Evolutionary conservation across 108 stramenopile species (phyloP), one percentile per base, ranked within the genome.

Genomic region (Nitzschia palea): DNA sequence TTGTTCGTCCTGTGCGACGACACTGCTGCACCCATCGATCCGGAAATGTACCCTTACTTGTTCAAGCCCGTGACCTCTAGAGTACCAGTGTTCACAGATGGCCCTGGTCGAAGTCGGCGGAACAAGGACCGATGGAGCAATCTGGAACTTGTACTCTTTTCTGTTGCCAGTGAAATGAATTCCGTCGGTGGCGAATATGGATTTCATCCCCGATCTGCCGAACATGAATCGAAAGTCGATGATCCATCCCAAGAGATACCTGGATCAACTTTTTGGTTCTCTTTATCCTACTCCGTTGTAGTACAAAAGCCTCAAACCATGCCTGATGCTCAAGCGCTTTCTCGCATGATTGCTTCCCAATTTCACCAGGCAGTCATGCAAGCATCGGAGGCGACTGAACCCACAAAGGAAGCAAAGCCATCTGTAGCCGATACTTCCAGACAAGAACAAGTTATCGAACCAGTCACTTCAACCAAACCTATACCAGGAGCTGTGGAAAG

Each of bases 201-300:
- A 20, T 85, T 71, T 44, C 80, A 77, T 18, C 76, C 81, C 4
- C 51, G 72, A 1, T 43, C 42, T 31, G 33, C 36, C 3, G 62
- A 56, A 15, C 25, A 73, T 22, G 48, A 55, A 14, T 28, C 26
- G 22, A 54, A 64, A 25, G 47, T 51, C 35, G 52, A 31, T 40
- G 10, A 40, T 10, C 37, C 37, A 10, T 8, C 37, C 37, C 10
- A 40, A 36, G 10, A 12, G 51, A 26, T 64, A 6, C 55, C 56
- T 32, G 84, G 84, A 0, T 58, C 77, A 25, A 64, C 86, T 31
- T 89, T 89, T 70, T 89, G 88, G 88, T 89, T 89, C 52, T 64
- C 74, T 20, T 43, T 86, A 43, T 83, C 88, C 14, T 69, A 37
- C 23, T 34, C 30, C 31, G 57, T 45, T 10, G 42, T 32, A 29